Evolutionary conservation across 2,329 filamentous ascomycete species (phyloP).

Genomic region (Rhynchosporium graminicola): DNA sequence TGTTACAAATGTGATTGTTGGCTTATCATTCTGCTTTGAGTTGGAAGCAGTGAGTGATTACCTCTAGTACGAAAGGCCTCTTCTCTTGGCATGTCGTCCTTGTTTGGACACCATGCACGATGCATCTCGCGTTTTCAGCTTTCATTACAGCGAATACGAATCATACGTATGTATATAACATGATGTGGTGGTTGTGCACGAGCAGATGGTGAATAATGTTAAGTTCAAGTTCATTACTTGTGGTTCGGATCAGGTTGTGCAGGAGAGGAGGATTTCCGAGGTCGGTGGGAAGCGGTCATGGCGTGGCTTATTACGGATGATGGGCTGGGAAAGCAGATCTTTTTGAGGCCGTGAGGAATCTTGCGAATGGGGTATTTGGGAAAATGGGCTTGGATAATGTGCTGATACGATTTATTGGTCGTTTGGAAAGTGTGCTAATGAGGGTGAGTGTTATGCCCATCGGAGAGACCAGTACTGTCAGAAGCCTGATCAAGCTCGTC

Average conservation of each 20-base stretch:
- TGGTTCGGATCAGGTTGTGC: conserved; percentile 13
- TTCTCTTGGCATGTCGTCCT: no score
- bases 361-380: conserved; percentile 5
- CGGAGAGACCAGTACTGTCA: conserved; percentile 6
- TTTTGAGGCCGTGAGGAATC: neutral
- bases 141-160: conserved; percentile 7
- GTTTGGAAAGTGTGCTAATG: neutral
- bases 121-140: no score
- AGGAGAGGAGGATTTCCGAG: conserved; percentile 1
- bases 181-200: neutral
- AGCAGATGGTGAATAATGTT: conserved; percentile 2
- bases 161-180: conserved; percentile 14
- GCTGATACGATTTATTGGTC: conserved; percentile 3
- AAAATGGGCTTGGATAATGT: neutral
- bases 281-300: conserved; percentile 6
- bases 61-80: no score
- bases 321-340: conserved; percentile 3
- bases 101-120: no score
- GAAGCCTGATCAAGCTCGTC: neutral
- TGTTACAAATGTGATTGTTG: no score
- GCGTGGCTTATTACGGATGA: conserved; percentile 11
- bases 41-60: no score
- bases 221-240: conserved; percentile 14
- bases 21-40: no score
- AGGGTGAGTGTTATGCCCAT: neutral